Evolutionary conservation across 1,284 basidiomycete species (phyloP).

Genomic region (Apiotrichum siamense): DNA sequence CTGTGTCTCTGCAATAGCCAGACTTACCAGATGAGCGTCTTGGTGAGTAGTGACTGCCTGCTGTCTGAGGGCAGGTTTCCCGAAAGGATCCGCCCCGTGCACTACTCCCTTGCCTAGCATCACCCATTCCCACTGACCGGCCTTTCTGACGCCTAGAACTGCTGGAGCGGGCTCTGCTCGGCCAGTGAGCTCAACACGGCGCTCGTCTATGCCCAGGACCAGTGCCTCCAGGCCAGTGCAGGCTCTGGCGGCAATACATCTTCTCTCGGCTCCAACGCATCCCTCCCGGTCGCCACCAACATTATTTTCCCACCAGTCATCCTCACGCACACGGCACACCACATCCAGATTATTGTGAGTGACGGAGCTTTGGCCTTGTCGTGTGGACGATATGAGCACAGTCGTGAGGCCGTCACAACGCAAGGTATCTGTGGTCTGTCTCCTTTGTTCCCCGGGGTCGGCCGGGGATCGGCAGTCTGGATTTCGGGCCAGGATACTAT

Average conservation of each 20-base stretch:
- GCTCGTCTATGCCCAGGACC: neutral
- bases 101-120: too few relatives aligned
- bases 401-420: neutral
- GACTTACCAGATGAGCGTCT: neutral
- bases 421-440: too few relatives aligned
- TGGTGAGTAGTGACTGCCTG: neutral
- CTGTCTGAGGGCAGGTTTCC: neutral
- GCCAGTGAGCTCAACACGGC: too few relatives aligned
- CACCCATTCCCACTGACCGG: too few relatives aligned
- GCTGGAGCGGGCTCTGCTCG: too few relatives aligned
- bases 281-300: neutral
- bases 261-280: too few relatives aligned
- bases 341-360: slow-evolving; percentile 10
- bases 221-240: neutral
- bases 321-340: neutral
- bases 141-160: too few relatives aligned
- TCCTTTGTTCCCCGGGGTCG: too few relatives aligned
- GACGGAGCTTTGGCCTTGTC: neutral
- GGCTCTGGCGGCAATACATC: neutral
- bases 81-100: too few relatives aligned
- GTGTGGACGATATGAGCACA: neutral
- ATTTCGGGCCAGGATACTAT: too few relatives aligned
- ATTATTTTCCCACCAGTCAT: slow-evolving; percentile 4
- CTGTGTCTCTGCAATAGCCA: neutral
- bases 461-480: too few relatives aligned